Conservation (phyloP, 805 yeast genomes). For the Zygoascus bituminiphila region DNA sequence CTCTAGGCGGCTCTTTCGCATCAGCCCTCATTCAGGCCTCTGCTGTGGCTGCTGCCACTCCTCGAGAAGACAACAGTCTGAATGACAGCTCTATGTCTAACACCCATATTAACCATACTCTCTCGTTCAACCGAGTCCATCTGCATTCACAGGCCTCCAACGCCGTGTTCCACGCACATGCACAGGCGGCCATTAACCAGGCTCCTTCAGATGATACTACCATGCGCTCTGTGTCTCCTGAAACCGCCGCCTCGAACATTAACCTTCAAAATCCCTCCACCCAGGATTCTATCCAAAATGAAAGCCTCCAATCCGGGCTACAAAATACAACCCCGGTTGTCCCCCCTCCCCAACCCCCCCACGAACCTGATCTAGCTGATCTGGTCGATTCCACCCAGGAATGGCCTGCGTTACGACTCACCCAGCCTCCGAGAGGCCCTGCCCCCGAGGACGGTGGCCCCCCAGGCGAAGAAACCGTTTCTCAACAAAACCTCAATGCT, state of each 20-base stretch:
- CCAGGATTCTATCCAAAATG: neutral
- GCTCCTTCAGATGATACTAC: neutral
- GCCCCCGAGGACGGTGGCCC: conserved; percentile 1
- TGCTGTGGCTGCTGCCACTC: conserved; percentile 5
- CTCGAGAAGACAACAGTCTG: neutral
- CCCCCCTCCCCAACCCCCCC: neutral
- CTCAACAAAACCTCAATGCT: neutral
- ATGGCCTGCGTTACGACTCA: neutral
- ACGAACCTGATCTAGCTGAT: neutral
- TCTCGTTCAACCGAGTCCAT: conserved; percentile 1
- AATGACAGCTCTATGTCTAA: no score
- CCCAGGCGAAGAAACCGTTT: neutral
- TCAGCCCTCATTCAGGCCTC: conserved; percentile 13
- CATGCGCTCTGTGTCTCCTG: neutral
- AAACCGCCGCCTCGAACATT: neutral
- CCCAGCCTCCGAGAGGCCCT: neutral
- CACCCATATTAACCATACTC: neutral
- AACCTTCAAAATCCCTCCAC: neutral
- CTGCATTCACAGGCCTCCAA: conserved; percentile 21
- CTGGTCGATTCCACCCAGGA: neutral
- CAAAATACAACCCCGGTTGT: neutral
- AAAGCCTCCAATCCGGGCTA: neutral
- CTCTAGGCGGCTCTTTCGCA: conserved; percentile 15
- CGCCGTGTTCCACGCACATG: conserved; percentile 18
- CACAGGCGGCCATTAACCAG: conserved; percentile 6